A percentile compares a stretch with the other conserved stretches of the same genome.
Conservation (phyloP, 1,284 basidiomycete genomes). For the Sanguinoderma infundibulare region DNA sequence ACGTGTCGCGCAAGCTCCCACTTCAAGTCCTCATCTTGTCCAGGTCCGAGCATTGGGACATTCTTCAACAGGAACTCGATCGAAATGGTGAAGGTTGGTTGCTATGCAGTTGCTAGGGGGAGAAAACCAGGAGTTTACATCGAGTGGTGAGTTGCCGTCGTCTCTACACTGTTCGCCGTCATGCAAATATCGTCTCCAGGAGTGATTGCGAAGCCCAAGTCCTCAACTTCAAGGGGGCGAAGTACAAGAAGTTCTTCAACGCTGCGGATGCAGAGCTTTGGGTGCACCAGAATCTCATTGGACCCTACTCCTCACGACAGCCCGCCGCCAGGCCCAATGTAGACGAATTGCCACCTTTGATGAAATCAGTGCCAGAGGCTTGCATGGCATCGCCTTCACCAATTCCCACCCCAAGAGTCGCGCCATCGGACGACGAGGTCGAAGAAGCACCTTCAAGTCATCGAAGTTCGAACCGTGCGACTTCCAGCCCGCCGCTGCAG, state of each 20-base stretch:
- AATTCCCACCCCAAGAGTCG: not conserved
- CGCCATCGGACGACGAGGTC: not conserved
- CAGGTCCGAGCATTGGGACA: not conserved
- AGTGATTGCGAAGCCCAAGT: slow-evolving; percentile 62
- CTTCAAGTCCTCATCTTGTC: not conserved
- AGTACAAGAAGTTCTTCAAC: slow-evolving; percentile 65
- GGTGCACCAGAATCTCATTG: slow-evolving; percentile 14
- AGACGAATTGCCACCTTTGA: not conserved
- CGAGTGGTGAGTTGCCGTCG: slow-evolving; percentile 27
- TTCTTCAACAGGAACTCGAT: too few species aligned
- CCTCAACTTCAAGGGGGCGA: slow-evolving; percentile 57
- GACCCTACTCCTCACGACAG: not conserved
- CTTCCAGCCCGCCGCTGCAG: not conserved
- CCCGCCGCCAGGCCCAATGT: too few species aligned
- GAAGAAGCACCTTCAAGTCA: not conserved
- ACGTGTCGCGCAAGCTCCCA: too few species aligned
- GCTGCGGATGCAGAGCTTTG: slow-evolving; percentile 53
- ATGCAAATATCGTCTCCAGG: slow-evolving; percentile 40
- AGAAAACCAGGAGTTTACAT: slow-evolving; percentile 30
- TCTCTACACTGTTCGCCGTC: not conserved
- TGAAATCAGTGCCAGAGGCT: not conserved
- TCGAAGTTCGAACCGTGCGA: not conserved
- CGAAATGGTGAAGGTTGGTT: slow-evolving; percentile 11
- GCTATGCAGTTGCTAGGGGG: slow-evolving; percentile 36
- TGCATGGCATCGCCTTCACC: not conserved